phyloP scores from a whole-genome alignment of 2,329 filamentous ascomycete genomes.

The Diplocarpon mali region DNA sequence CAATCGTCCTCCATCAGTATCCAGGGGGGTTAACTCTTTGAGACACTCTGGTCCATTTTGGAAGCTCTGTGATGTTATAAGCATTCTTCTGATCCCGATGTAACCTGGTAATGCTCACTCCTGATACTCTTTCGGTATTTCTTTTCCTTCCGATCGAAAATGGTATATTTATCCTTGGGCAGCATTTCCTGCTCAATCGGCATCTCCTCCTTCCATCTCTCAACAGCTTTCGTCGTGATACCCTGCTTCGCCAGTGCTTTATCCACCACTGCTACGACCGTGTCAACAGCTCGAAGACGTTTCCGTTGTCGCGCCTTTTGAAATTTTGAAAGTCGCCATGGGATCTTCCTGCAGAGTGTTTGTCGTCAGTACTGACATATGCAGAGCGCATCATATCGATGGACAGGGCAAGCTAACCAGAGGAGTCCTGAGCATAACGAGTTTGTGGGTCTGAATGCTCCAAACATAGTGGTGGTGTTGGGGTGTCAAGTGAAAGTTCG shows the following conservation, averaged over 20 bases:
- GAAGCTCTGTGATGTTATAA: slow-evolving; percentile 46
- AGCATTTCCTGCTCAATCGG: slow-evolving; percentile 92
- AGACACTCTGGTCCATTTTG: slow-evolving; percentile 92
- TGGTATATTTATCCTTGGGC: slow-evolving; percentile 92
- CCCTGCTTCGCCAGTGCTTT: slow-evolving; percentile 65
- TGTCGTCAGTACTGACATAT: slow-evolving; percentile 10
- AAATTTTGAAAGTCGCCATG: slow-evolving; percentile 85
- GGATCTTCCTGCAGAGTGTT: slow-evolving; percentile 61
- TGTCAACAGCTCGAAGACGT: slow-evolving; percentile 76
- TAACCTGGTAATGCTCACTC: slow-evolving; percentile 48
- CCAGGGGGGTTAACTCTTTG: slow-evolving; percentile 90
- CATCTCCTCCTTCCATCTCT: slow-evolving; percentile 93
- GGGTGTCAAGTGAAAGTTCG: slow-evolving; percentile 1
- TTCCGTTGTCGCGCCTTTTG: slow-evolving; percentile 82
- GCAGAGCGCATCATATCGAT: not conserved
- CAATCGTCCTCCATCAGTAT: slow-evolving; percentile 43
- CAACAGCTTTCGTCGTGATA: slow-evolving; percentile 62
- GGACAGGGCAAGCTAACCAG: slow-evolving; percentile 43
- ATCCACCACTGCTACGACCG: slow-evolving; percentile 74
- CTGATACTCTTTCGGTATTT: slow-evolving; percentile 94
- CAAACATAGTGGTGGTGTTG: slow-evolving; percentile 54
- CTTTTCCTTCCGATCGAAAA: slow-evolving; percentile 95
- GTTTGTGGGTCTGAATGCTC: slow-evolving; percentile 69
- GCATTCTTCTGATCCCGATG: not conserved
- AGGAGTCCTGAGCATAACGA: slow-evolving; percentile 70